These are phyloP conservation scores for Cornus kousa DNA, from an alignment of 148 eudicot genomes.

Conservation along the genomic window DNA sequence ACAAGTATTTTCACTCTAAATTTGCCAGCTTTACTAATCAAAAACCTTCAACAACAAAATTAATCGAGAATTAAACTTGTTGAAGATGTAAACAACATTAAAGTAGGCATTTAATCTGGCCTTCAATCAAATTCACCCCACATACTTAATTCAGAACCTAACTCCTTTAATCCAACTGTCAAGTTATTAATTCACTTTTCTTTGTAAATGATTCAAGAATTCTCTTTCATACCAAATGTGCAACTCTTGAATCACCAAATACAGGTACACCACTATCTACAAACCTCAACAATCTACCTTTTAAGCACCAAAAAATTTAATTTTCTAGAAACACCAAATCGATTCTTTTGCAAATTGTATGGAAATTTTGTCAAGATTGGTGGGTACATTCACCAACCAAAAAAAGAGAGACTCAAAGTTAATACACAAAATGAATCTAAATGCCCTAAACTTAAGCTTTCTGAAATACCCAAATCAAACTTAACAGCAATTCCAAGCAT, in stretches of 20 bases:
- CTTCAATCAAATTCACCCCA: neutral
- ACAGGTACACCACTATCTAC: too few relatives aligned
- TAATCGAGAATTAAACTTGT: conserved; percentile 9
- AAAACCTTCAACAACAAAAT: neutral
- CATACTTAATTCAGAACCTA: conserved; percentile 3
- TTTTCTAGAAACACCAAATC: too few relatives aligned
- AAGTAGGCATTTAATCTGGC: conserved; percentile 2
- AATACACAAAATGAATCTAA: too few relatives aligned
- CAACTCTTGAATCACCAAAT: too few relatives aligned
- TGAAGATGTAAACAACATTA: conserved; percentile 3
- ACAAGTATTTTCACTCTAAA: conserved; percentile 6
- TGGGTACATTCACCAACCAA: too few relatives aligned
- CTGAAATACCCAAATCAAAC: neutral
- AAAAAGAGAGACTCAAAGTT: too few relatives aligned
- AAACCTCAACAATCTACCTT: neutral
- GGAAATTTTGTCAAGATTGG: too few relatives aligned
- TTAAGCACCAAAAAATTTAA: too few relatives aligned
- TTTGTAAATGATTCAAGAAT: neutral
- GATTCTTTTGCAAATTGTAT: too few relatives aligned
- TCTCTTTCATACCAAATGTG: too few relatives aligned
- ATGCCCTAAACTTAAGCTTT: too few relatives aligned
- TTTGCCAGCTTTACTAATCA: conserved; percentile 6
- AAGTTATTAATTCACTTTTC: neutral
- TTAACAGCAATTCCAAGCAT: conserved; percentile 2
- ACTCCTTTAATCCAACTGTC: neutral